These are phyloP conservation scores for Pilasporangium apinafurcum DNA, from an alignment of 352 stramenopile species.

Conservation along the genomic window DNA sequence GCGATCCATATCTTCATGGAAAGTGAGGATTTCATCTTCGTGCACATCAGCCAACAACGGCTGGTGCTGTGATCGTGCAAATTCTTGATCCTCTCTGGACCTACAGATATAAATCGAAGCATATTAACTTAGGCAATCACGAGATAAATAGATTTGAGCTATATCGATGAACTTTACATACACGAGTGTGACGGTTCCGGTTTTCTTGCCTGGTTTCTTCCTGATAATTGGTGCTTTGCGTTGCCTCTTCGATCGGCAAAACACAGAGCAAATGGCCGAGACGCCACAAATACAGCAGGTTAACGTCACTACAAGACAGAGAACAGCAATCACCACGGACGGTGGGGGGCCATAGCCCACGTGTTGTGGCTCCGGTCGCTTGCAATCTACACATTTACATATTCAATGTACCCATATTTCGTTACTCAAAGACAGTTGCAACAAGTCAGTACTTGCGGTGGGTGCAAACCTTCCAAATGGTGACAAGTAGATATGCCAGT, in stretches of 20 bases:
- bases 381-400: slow-evolving; percentile 40
- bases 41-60: slow-evolving; percentile 41
- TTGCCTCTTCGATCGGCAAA: slow-evolving; percentile 23
- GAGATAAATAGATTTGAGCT: no score
- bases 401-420: background rate
- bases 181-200: slow-evolving; percentile 8
- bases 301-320: slow-evolving; percentile 76
- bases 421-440: background rate
- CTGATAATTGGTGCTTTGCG: background rate
- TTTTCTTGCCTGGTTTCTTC: slow-evolving; percentile 34
- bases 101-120: no score
- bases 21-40: slow-evolving; percentile 45
- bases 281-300: slow-evolving; percentile 78
- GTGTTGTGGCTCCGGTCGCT: slow-evolving; percentile 60
- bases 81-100: slow-evolving; percentile 26
- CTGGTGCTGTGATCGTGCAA: slow-evolving; percentile 30
- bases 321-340: slow-evolving; percentile 77
- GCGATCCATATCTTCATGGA: slow-evolving; percentile 55
- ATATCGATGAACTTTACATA: slow-evolving; percentile 8
- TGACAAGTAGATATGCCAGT: slow-evolving; percentile 75
- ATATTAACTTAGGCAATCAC: no score
- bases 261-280: slow-evolving; percentile 72
- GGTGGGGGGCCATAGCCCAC: slow-evolving; percentile 77
- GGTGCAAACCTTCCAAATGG: slow-evolving; percentile 78
- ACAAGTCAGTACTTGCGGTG: no score